These are phyloP conservation scores for Lolium multiflorum DNA, from an alignment of 176 grass and related monocot species.

Conservation along the genomic window DNA sequence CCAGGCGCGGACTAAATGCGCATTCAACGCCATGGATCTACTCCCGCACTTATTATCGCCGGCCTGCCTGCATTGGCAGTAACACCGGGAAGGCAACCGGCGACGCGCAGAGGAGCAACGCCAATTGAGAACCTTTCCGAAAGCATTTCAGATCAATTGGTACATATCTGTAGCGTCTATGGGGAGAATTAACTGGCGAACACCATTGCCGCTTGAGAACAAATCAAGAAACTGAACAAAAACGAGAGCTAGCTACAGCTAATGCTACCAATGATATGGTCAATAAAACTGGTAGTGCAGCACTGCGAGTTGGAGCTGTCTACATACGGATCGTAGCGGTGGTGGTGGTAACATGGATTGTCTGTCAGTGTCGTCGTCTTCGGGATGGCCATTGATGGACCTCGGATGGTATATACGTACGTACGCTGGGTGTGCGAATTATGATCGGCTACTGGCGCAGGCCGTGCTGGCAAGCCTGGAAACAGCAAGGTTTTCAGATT, in stretches of 20 bases:
- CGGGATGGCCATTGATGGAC: conserved; percentile 22
- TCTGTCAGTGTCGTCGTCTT: not conserved
- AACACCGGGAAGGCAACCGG: conserved; percentile 27
- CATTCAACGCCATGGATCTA: conserved; percentile 49
- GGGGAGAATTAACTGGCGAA: not conserved
- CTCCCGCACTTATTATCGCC: not conserved
- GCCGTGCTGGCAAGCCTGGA: conserved; percentile 17
- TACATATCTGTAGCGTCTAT: not conserved
- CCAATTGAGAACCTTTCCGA: not conserved
- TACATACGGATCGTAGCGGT: not conserved
- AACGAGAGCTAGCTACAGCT: not conserved
- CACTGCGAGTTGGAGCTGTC: not conserved
- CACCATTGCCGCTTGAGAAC: not conserved
- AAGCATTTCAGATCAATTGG: not conserved
- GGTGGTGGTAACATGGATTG: conserved; percentile 24
- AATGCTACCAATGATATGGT: not conserved
- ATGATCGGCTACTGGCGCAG: conserved; percentile 7
- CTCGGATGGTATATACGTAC: not conserved
- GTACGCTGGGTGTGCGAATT: not conserved
- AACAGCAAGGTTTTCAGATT: conserved; percentile 26
- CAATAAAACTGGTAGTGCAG: not conserved
- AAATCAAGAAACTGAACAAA: not conserved
- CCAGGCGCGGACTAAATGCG: conserved; percentile 39
- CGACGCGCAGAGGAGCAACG: not conserved
- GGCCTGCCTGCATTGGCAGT: not conserved